Evolutionary conservation across 129 eudicot species (phyloP), one percentile per base, ranked within the genome.

Genomic region (Calendula officinalis): DNA sequence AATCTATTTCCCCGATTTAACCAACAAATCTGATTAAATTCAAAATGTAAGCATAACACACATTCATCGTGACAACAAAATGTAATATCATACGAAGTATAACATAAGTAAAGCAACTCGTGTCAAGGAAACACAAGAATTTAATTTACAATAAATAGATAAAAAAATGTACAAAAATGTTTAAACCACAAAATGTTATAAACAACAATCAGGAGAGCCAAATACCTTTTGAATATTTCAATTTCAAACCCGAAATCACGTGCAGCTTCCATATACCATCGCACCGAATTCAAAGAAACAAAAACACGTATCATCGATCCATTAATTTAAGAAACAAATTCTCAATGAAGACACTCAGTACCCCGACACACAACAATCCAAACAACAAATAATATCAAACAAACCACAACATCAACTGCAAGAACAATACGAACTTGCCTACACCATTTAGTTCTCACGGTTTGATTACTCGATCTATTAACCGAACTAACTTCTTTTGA

Each of bases 341-440:
- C 30, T 82, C 71, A 77, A 47, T 78, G 84, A 35, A 83, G 54
- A 70, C 96, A 89, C 49, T 52, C 36, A 13, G 72, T 57, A 73
- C 96, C 96, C 9, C 46, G 64, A 64, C 96, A 89, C 68, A 89
- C 79, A 5, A 78, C 80, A 15, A 89, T 73, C 96, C 96, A 89
- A 76, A 85, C 77, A 42, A 73, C 58, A 45, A 89, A 78, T 13
- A 89, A 67, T 40, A 78, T 64, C 70, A 83, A 41, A 69, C 94
- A 89, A 39, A 89, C 65, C 17, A 59, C 87, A 67, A 64, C 85
- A 85, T 89, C 96, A 52, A 85, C 52, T 50, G 81, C 90, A 67
- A 89, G 85, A 56, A 89, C 74, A 66, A 89, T 75, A 57, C 94
- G 54, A 60, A 89, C 87, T 75, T 82, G 91, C 5, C 85, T 85